Conservation (phyloP, 768 basidiomycete species). For the Trametes villosa region DNA sequence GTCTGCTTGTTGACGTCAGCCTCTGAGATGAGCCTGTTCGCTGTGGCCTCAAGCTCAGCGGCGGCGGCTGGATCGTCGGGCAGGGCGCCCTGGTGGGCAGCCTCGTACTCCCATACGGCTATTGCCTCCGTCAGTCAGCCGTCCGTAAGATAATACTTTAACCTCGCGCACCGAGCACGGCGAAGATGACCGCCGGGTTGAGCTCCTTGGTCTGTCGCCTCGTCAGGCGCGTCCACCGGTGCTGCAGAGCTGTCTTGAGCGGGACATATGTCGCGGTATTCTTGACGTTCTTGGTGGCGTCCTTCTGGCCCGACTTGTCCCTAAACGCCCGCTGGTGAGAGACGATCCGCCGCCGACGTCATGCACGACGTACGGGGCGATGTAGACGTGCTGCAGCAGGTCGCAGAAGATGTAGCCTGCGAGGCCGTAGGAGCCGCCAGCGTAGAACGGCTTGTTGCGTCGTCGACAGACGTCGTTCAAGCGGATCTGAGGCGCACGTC, state of each 20-base stretch:
- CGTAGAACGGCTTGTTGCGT: slow-evolving; percentile 79
- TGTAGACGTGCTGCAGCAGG: slow-evolving; percentile 83
- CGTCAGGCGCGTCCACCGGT: slow-evolving; percentile 71
- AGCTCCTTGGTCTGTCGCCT: slow-evolving; percentile 81
- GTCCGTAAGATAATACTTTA: not conserved
- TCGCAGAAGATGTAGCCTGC: slow-evolving; percentile 96
- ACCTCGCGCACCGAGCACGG: slow-evolving; percentile 62
- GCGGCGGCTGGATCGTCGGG: slow-evolving; percentile 54
- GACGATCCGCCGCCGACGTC: slow-evolving; percentile 9
- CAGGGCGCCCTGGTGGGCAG: slow-evolving; percentile 55
- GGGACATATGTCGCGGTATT: slow-evolving; percentile 67
- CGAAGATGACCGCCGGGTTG: slow-evolving; percentile 75
- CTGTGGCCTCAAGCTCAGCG: slow-evolving; percentile 64
- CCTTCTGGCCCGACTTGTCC: slow-evolving; percentile 64
- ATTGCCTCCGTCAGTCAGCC: not conserved
- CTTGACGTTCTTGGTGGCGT: slow-evolving; percentile 62
- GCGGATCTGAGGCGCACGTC: slow-evolving; percentile 53
- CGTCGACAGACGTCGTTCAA: slow-evolving; percentile 83
- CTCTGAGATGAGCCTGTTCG: slow-evolving; percentile 59
- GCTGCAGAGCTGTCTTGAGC: slow-evolving; percentile 61
- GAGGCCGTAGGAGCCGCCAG: slow-evolving; percentile 90
- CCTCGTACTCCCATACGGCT: slow-evolving; percentile 89
- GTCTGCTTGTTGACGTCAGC: slow-evolving; percentile 76
- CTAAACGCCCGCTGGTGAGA: slow-evolving; percentile 44
- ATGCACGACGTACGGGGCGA: slow-evolving; percentile 68